Evolutionary conservation across 495 filamentous ascomycete genomes (phyloP).

Genomic region (Neurospora sp.): DNA sequence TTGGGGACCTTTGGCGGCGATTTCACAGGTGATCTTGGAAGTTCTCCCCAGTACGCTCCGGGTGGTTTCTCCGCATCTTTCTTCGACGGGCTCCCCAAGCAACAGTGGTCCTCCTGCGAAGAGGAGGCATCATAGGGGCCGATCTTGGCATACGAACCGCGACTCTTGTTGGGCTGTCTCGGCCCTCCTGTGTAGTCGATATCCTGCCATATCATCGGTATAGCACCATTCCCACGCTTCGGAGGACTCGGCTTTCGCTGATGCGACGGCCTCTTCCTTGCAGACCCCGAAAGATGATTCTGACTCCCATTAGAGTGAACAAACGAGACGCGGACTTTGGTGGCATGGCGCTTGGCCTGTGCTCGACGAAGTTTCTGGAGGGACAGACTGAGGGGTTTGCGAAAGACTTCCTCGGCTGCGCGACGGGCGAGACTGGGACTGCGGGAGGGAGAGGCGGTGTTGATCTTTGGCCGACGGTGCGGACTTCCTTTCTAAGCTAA

Average conservation of each 20-base stretch:
- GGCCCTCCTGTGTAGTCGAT: background rate
- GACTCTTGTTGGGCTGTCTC: constrained; percentile 1
- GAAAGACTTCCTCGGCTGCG: constrained; percentile 29
- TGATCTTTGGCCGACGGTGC: constrained; percentile 31
- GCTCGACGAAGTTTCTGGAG: constrained; percentile 19
- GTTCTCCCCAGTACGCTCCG: constrained; percentile 3
- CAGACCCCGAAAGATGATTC: background rate
- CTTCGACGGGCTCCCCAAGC: constrained; percentile 12
- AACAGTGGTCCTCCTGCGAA: constrained; percentile 6
- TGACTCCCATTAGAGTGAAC: constrained; percentile 8
- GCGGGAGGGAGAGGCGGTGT: constrained; percentile 11
- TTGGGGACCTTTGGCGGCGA: background rate
- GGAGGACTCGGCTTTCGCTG: constrained; percentile 1
- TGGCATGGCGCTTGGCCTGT: constrained; percentile 11
- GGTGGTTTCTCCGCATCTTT: background rate
- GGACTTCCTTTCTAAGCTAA: constrained; percentile 42
- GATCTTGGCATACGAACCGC: constrained; percentile 2
- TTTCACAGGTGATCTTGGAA: constrained; percentile 4
- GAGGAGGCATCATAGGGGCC: background rate
- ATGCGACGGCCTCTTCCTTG: constrained; percentile 2
- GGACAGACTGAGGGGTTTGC: constrained; percentile 22
- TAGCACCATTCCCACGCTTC: background rate
- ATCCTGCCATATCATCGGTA: constrained; percentile 1
- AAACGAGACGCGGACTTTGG: constrained; percentile 20
- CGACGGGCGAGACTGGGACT: constrained; percentile 17